These are phyloP conservation scores for Amylocarpus encephaloides DNA, from an alignment of 2,329 filamentous ascomycete genomes.

Conservation along the genomic window DNA sequence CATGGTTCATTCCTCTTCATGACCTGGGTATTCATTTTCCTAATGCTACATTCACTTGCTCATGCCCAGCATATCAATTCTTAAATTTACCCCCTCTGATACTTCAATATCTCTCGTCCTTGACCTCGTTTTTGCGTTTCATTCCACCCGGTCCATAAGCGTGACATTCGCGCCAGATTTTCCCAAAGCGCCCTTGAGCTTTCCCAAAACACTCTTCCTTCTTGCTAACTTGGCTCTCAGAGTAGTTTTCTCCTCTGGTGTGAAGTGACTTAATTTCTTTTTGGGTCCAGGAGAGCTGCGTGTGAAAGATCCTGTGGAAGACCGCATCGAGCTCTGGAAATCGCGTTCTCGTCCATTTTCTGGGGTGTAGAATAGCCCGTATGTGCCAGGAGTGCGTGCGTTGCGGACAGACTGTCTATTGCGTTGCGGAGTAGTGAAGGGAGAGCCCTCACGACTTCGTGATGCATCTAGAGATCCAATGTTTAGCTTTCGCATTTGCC, in stretches of 20 bases:
- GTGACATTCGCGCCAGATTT: constrained; percentile 28
- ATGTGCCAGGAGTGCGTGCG: constrained; percentile 22
- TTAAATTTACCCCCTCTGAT: not conserved
- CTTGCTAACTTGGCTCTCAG: constrained; percentile 49
- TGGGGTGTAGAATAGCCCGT: constrained; percentile 26
- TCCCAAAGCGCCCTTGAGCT: constrained; percentile 36
- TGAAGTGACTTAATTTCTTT: constrained; percentile 58
- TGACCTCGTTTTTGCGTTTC: not conserved
- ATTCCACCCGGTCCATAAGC: constrained; percentile 26
- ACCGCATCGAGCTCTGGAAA: constrained; percentile 27
- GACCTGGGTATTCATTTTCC: too few relatives aligned
- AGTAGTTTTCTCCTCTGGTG: constrained; percentile 49
- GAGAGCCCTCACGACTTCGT: constrained; percentile 41
- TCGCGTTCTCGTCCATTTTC: constrained; percentile 26
- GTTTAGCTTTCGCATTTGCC: constrained; percentile 70
- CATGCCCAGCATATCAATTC: not conserved
- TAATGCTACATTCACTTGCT: not conserved
- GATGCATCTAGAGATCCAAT: constrained; percentile 34
- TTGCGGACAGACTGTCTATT: constrained; percentile 21
- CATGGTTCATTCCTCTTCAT: too few relatives aligned
- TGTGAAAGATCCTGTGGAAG: constrained; percentile 20
- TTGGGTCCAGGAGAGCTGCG: constrained; percentile 37
- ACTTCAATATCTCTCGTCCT: not conserved
- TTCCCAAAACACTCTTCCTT: constrained; percentile 46
- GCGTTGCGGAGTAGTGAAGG: constrained; percentile 32